These are phyloP conservation scores for Citrus medica DNA, from an alignment of 345 rosid genomes.

Conservation along the genomic window DNA sequence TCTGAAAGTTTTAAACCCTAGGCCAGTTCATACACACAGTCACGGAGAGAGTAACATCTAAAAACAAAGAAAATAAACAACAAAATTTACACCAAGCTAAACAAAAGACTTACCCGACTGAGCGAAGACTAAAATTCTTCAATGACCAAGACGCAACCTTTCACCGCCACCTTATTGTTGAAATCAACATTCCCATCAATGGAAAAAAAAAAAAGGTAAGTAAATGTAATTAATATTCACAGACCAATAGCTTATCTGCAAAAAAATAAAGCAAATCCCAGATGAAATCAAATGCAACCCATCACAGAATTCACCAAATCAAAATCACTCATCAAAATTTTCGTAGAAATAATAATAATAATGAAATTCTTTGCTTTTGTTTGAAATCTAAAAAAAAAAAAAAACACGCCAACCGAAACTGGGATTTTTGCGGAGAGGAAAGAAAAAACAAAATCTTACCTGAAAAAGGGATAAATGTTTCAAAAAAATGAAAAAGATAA, in stretches of 20 bases:
- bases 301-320: neutral
- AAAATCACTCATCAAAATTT: neutral
- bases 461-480: neutral
- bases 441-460: neutral
- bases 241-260: constrained; percentile 14
- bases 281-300: constrained; percentile 21
- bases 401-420: neutral
- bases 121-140: constrained; percentile 1
- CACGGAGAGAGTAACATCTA: neutral
- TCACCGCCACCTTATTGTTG: constrained; percentile 11
- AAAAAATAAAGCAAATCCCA: constrained; percentile 19
- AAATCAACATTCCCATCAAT: neutral
- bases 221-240: neutral
- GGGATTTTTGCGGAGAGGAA: neutral
- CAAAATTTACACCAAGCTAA: neutral
- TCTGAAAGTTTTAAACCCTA: neutral
- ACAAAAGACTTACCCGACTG: constrained; percentile 19
- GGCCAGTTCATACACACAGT: neutral
- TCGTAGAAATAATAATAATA: neutral
- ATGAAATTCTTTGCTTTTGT: neutral
- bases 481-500: neutral
- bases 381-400: neutral
- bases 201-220: neutral
- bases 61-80: neutral
- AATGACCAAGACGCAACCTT: constrained; percentile 13